These are phyloP conservation scores for Xylaria sp. DNA, from an alignment of 2,329 filamentous ascomycete genomes.

Conservation along the genomic window DNA sequence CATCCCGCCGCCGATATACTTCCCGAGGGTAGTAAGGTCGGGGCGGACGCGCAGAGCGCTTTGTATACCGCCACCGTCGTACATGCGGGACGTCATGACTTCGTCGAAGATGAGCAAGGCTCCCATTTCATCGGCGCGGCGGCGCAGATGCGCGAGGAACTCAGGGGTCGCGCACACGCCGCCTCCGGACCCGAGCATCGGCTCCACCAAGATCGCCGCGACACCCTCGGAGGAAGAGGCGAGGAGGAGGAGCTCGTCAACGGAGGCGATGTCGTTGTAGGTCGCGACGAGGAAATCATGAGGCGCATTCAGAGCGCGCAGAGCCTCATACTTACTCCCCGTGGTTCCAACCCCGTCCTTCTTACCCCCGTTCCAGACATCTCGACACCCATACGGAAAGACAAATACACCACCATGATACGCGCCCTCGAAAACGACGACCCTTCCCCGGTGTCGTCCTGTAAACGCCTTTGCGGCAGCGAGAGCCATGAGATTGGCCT, in stretches of 20 bases:
- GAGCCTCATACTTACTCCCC: slow-evolving; percentile 5
- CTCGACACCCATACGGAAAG: slow-evolving; percentile 23
- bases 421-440: slow-evolving; percentile 28
- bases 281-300: slow-evolving; percentile 63
- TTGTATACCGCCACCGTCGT: slow-evolving; percentile 54
- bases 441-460: slow-evolving; percentile 2
- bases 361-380: slow-evolving; percentile 1
- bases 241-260: slow-evolving; percentile 54
- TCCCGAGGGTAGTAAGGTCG: slow-evolving; percentile 69
- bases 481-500: slow-evolving; percentile 29
- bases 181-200: slow-evolving; percentile 68
- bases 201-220: slow-evolving; percentile 69
- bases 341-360: not conserved
- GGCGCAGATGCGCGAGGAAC: slow-evolving; percentile 60
- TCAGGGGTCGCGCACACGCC: slow-evolving; percentile 55
- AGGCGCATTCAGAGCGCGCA: slow-evolving; percentile 24
- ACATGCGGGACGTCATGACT: slow-evolving; percentile 70
- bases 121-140: slow-evolving; percentile 51
- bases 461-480: slow-evolving; percentile 28
- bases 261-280: slow-evolving; percentile 64
- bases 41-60: slow-evolving; percentile 52
- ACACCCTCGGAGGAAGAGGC: slow-evolving; percentile 46
- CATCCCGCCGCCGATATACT: slow-evolving; percentile 70
- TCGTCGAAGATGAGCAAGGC: slow-evolving; percentile 72
- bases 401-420: slow-evolving; percentile 26